Conservation (phyloP, 225 moss, liverwort and hornwort genomes). For the Antitrichia curtipendula region DNA sequence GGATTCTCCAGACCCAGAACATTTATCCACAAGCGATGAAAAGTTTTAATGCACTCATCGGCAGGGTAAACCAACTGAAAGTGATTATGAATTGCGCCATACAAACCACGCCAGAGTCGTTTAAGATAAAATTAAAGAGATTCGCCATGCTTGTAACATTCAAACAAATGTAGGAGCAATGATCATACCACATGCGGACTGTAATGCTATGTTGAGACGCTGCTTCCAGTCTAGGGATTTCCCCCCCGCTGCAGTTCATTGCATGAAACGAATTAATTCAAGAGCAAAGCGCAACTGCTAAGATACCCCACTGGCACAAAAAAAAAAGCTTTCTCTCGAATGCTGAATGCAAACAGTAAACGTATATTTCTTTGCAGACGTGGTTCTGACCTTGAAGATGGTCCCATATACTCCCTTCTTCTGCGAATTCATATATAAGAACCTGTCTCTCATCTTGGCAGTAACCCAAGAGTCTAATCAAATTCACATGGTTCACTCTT, state of each 20-base stretch:
- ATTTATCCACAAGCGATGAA: not conserved
- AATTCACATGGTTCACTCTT: constrained; percentile 28
- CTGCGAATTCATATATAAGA: constrained; percentile 19
- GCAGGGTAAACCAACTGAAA: not conserved
- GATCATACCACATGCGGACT: constrained; percentile 13
- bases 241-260: not conserved
- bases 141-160: not conserved
- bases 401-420: constrained; percentile 33
- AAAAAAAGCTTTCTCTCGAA: not conserved
- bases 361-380: not conserved
- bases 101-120: not conserved
- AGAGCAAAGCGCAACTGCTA: not conserved
- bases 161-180: not conserved
- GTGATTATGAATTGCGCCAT: not conserved
- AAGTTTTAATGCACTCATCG: not conserved
- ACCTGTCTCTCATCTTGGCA: constrained; percentile 20
- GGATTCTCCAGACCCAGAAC: not conserved
- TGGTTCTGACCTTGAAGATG: constrained; percentile 30
- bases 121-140: not conserved
- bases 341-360: not conserved
- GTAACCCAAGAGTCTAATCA: constrained; percentile 26
- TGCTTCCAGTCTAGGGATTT: constrained; percentile 6
- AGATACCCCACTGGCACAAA: not conserved
- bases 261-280: not conserved
- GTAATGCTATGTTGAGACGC: constrained; percentile 21